Percentiles rank a stretch among this genome's conserved stretches.
These are phyloP conservation scores for Fusarium verrucosum DNA, from an alignment of 2,329 filamentous ascomycete species.

Conservation along the genomic window DNA sequence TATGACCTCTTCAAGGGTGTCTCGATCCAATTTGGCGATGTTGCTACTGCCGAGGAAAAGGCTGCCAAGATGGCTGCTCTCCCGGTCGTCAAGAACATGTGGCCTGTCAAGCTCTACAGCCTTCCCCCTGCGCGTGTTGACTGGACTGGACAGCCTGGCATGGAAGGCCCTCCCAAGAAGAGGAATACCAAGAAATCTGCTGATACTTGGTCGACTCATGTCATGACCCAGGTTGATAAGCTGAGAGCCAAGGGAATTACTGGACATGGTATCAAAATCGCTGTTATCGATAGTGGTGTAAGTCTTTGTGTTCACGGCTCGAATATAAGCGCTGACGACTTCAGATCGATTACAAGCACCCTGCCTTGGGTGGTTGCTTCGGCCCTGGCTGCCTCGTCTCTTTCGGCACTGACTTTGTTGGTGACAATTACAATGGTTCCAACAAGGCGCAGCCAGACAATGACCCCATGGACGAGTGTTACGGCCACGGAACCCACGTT, in stretches of 20 bases:
- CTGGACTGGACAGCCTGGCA: slow-evolving; percentile 45
- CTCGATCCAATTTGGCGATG: slow-evolving; percentile 61
- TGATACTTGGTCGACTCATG: slow-evolving; percentile 56
- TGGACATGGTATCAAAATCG: slow-evolving; percentile 63
- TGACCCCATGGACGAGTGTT: slow-evolving; percentile 65
- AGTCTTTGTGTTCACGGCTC: slow-evolving; percentile 18
- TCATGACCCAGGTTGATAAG: slow-evolving; percentile 66
- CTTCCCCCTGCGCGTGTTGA: slow-evolving; percentile 53
- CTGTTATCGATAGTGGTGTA: slow-evolving; percentile 64
- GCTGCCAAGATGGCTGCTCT: slow-evolving; percentile 55
- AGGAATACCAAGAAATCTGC: slow-evolving; percentile 39
- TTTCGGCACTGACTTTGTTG: slow-evolving; percentile 66
- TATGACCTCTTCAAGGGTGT: slow-evolving; percentile 64
- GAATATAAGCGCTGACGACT: not conserved
- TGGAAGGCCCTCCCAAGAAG: slow-evolving; percentile 24
- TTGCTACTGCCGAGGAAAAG: slow-evolving; percentile 54
- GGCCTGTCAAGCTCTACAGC: slow-evolving; percentile 57
- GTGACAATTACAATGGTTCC: slow-evolving; percentile 58
- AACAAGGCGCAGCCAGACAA: slow-evolving; percentile 55
- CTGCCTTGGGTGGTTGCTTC: slow-evolving; percentile 71
- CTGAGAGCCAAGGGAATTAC: slow-evolving; percentile 59
- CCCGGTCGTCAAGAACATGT: slow-evolving; percentile 58
- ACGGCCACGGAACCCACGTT: slow-evolving; percentile 69
- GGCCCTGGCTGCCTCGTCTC: slow-evolving; percentile 66
- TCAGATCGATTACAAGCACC: slow-evolving; percentile 69